Percentiles rank a stretch among this genome's conserved stretches.
These are phyloP conservation scores for Gentiana macrophylla DNA, from an alignment of 257 asterid species.

Conservation along the genomic window DNA sequence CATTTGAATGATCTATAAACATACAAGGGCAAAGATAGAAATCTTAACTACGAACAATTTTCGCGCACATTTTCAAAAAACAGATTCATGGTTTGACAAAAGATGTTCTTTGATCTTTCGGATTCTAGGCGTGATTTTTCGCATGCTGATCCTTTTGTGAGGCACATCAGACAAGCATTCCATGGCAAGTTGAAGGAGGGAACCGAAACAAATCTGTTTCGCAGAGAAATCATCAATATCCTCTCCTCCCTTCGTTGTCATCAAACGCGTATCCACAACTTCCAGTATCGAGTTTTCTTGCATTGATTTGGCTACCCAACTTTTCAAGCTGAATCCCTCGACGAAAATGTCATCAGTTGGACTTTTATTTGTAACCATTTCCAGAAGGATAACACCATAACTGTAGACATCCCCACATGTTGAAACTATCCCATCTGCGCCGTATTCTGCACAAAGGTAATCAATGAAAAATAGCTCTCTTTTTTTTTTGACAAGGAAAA, in stretches of 20 bases:
- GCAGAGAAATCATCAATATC: background rate
- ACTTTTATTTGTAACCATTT: slow-evolving; percentile 9
- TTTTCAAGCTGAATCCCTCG: slow-evolving; percentile 8
- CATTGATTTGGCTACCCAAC: slow-evolving; percentile 1
- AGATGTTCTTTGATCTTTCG: slow-evolving; percentile 5
- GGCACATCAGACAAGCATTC: slow-evolving; percentile 13
- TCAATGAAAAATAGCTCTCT: too few species aligned
- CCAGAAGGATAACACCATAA: slow-evolving; percentile 10
- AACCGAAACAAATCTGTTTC: background rate
- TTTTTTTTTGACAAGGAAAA: too few species aligned
- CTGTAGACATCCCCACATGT: slow-evolving; percentile 14
- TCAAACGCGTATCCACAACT: slow-evolving; percentile 7
- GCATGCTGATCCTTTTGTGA: slow-evolving; percentile 11
- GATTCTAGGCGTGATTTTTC: slow-evolving; percentile 3
- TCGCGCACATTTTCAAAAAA: background rate
- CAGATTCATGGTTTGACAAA: background rate
- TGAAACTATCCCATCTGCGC: slow-evolving; percentile 8
- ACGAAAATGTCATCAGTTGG: slow-evolving; percentile 11
- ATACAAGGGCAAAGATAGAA: too few species aligned
- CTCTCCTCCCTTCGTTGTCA: background rate
- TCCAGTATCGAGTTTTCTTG: background rate
- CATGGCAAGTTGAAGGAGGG: slow-evolving; percentile 9
- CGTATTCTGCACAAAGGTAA: slow-evolving; percentile 4
- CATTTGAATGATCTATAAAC: too few species aligned
- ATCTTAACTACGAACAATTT: too few species aligned